phyloP scores from a whole-genome alignment of 2,329 filamentous ascomycete species.

The Ilyonectria mors-panacis region DNA sequence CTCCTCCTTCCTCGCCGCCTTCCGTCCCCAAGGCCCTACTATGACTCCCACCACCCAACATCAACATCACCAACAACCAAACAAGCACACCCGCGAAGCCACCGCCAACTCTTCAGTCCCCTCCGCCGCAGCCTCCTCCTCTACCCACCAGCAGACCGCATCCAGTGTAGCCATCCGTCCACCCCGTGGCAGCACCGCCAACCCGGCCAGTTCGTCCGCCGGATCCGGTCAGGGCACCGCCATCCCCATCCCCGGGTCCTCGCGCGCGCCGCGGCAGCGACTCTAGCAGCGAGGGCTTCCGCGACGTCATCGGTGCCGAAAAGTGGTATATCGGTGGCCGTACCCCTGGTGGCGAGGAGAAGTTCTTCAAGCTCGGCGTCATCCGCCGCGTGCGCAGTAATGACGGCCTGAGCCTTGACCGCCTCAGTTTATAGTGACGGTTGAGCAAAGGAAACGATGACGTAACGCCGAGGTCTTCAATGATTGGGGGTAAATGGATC shows the following conservation, averaged over 20 bases:
- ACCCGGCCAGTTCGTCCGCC: conserved; percentile 33
- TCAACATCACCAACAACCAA: conserved; percentile 50
- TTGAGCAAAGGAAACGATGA: conserved; percentile 8
- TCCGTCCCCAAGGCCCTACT: conserved; percentile 61
- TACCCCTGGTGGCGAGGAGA: conserved; percentile 83
- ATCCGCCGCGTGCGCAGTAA: conserved; percentile 80
- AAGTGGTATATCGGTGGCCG: conserved; percentile 88
- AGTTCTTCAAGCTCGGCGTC: conserved; percentile 85
- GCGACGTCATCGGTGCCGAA: conserved; percentile 79
- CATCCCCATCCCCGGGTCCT: conserved; percentile 59
- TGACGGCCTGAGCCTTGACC: conserved; percentile 81
- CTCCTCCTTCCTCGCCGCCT: conserved; percentile 70
- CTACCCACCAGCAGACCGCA: conserved; percentile 46
- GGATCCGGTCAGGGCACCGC: conserved; percentile 43
- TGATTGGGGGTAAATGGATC: conserved; percentile 2
- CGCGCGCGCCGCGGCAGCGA: conserved; percentile 78
- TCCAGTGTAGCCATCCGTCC: conserved; percentile 51
- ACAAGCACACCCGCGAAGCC: conserved; percentile 55
- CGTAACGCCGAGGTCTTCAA: conserved; percentile 6
- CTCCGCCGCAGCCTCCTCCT: conserved; percentile 38
- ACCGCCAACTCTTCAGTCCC: conserved; percentile 44
- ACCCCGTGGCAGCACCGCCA: conserved; percentile 41
- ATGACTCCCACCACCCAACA: conserved; percentile 50
- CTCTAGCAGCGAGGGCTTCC: conserved; percentile 82
- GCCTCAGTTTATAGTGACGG: conserved; percentile 77